A percentile compares a stretch with the other conserved stretches of the same genome.
phyloP scores from a whole-genome alignment of 371 early-diverging fungal species.

The Actinomucor elegans region DNA sequence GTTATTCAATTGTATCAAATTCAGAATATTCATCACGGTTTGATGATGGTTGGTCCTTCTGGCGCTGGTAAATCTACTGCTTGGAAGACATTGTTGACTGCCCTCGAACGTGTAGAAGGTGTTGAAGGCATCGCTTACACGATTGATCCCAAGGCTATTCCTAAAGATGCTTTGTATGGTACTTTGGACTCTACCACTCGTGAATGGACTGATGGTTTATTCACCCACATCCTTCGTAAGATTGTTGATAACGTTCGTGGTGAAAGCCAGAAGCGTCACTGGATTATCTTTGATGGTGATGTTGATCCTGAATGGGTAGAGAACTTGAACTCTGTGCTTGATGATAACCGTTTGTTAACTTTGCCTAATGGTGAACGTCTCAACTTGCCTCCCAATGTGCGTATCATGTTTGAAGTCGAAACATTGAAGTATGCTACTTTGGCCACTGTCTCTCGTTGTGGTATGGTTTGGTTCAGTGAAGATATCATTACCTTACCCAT shows the following conservation, averaged over 20 bases:
- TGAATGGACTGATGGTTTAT: conserved; percentile 99
- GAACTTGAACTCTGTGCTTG: conserved; percentile 97
- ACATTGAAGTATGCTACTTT: conserved; percentile 94
- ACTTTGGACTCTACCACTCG: conserved; percentile 95
- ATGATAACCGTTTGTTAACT: conserved; percentile 96
- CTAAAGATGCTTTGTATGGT: conserved; percentile 96
- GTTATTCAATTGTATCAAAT: conserved; percentile 96
- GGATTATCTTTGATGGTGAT: conserved; percentile 99
- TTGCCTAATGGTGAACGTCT: conserved; percentile 99
- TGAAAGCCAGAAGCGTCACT: conserved; percentile 90
- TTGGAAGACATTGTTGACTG: conserved; percentile 89
- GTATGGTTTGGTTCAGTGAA: conserved; percentile 99
- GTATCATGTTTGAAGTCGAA: conserved; percentile 99
- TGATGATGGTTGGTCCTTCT: conserved; percentile 99
- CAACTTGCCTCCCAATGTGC: conserved; percentile 92
- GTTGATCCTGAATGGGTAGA: conserved; percentile 99
- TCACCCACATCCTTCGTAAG: conserved; percentile 95
- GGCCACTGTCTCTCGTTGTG: conserved; percentile 98
- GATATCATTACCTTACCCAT: conserved; percentile 85
- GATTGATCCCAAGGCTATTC: conserved; percentile 98
- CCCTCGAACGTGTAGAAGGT: conserved; percentile 85
- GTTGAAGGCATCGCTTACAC: conserved; percentile 91
- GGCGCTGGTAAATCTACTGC: conserved; percentile 95
- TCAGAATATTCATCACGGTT: conserved; percentile 96
- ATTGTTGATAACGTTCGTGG: conserved; percentile 98